Evolutionary conservation across 2,329 filamentous ascomycete species (phyloP).

Genomic region (Leptographium procerum): DNA sequence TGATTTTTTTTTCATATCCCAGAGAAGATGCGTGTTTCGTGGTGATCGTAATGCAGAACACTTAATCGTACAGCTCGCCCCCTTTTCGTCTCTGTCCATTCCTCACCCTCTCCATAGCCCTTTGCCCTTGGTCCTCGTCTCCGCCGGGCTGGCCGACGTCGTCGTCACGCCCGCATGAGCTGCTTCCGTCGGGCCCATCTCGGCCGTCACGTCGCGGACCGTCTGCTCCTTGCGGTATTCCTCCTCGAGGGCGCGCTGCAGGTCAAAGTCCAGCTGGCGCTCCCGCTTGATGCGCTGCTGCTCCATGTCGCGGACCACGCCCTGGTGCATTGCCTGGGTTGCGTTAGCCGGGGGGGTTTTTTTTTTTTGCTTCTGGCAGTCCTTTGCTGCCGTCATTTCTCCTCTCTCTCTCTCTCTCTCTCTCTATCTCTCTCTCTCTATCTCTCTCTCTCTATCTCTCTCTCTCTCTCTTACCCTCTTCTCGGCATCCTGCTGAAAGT

Average conservation of each 20-base stretch:
- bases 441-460: background rate
- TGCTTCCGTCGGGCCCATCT: background rate
- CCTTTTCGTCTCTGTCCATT: too few species aligned
- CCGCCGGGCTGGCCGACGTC: background rate
- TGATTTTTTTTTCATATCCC: too few species aligned
- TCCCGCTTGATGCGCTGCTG: slow-evolving; percentile 84
- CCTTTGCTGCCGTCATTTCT: too few species aligned
- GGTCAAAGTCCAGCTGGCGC: slow-evolving; percentile 85
- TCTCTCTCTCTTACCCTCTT: slow-evolving; percentile 46
- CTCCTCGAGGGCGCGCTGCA: slow-evolving; percentile 73
- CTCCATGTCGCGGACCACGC: slow-evolving; percentile 89
- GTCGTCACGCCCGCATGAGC: background rate
- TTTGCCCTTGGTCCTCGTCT: background rate
- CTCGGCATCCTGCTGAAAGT: slow-evolving; percentile 75
- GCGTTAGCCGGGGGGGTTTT: too few species aligned
- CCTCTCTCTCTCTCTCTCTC: background rate
- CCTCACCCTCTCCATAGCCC: background rate
- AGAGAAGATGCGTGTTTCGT: background rate
- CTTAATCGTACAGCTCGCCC: background rate
- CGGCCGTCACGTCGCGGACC: slow-evolving; percentile 41
- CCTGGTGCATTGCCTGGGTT: slow-evolving; percentile 79
- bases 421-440: background rate
- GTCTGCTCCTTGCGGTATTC: slow-evolving; percentile 85
- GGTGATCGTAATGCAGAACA: background rate
- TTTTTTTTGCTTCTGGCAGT: too few species aligned